These are phyloP conservation scores for Linnemannia zychae DNA, from an alignment of 192 early-diverging fungal genomes.

Conservation along the genomic window DNA sequence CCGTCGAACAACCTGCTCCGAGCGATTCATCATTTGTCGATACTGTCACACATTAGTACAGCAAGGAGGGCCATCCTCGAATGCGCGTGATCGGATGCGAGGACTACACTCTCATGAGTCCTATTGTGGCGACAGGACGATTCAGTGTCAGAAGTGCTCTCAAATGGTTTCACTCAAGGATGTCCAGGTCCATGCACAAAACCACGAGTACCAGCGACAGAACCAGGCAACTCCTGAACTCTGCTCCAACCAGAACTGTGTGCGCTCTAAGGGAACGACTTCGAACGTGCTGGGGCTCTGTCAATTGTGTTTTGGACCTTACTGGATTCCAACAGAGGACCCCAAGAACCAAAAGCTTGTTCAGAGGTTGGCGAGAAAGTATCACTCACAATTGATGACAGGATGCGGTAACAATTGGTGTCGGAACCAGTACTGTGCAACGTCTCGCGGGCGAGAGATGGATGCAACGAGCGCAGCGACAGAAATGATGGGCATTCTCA, in stretches of 20 bases:
- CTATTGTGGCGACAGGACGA: slow-evolving; percentile 88
- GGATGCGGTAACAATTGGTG: slow-evolving; percentile 84
- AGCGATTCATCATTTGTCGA: slow-evolving; percentile 83
- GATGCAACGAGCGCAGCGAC: slow-evolving; percentile 77
- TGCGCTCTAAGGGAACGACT: slow-evolving; percentile 53
- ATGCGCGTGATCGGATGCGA: slow-evolving; percentile 73
- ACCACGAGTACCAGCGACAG: slow-evolving; percentile 77
- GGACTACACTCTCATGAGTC: slow-evolving; percentile 82
- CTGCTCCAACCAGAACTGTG: slow-evolving; percentile 84
- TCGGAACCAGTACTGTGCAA: slow-evolving; percentile 60
- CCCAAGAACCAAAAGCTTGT: slow-evolving; percentile 80
- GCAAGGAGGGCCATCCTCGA: slow-evolving; percentile 68
- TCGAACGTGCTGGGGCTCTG: slow-evolving; percentile 78
- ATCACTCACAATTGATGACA: slow-evolving; percentile 82
- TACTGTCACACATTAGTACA: slow-evolving; percentile 83
- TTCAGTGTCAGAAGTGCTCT: slow-evolving; percentile 84
- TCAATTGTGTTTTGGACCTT: slow-evolving; percentile 83
- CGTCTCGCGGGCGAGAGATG: slow-evolving; percentile 44
- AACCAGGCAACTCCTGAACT: slow-evolving; percentile 66
- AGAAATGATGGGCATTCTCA: slow-evolving; percentile 62
- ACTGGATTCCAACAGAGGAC: slow-evolving; percentile 83
- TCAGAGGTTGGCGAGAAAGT: slow-evolving; percentile 74
- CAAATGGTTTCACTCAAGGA: slow-evolving; percentile 83
- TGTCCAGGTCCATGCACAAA: slow-evolving; percentile 76
- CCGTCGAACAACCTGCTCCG: slow-evolving; percentile 74